A percentile compares a stretch with the other conserved stretches of the same genome.
Evolutionary conservation across 352 stramenopile species (phyloP).

Genomic region (Phytopythium mirpurense): DNA sequence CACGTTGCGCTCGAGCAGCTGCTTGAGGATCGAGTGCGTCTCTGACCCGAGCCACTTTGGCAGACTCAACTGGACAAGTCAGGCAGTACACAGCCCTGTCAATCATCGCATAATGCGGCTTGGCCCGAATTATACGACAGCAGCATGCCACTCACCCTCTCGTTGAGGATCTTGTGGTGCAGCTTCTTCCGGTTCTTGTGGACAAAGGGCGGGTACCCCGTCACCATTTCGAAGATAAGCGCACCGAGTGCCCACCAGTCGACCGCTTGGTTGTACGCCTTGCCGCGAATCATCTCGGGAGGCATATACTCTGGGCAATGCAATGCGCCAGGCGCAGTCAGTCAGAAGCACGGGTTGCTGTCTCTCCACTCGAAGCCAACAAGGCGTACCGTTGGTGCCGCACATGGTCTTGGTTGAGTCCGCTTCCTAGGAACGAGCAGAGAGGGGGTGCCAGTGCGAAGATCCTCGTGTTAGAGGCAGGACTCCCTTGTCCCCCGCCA

Average conservation of each 20-base stretch:
- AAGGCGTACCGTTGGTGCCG: conserved; percentile 54
- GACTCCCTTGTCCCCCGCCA: background rate
- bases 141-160: conserved; percentile 39
- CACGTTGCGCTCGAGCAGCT: conserved; percentile 95
- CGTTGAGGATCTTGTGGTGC: conserved; percentile 83
- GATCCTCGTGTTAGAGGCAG: conserved; percentile 6
- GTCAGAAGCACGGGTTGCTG: background rate
- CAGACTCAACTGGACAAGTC: conserved; percentile 40
- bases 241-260: conserved; percentile 83
- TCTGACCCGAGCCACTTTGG: conserved; percentile 79
- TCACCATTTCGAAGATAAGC: conserved; percentile 87
- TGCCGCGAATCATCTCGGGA: conserved; percentile 81
- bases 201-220: conserved; percentile 71
- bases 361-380: too few relatives aligned
- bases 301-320: conserved; percentile 72
- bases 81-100: too few relatives aligned
- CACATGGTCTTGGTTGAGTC: conserved; percentile 81
- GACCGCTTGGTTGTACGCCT: conserved; percentile 82
- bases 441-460: too few relatives aligned
- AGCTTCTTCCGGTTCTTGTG: conserved; percentile 87
- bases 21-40: conserved; percentile 94
- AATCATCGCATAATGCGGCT: too few relatives aligned
- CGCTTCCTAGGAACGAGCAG: conserved; percentile 42
- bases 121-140: background rate
- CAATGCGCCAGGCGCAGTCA: background rate